Base-by-base conservation (phyloP, 352 stramenopile genomes). In the Phytophthora pluvialis region DNA sequence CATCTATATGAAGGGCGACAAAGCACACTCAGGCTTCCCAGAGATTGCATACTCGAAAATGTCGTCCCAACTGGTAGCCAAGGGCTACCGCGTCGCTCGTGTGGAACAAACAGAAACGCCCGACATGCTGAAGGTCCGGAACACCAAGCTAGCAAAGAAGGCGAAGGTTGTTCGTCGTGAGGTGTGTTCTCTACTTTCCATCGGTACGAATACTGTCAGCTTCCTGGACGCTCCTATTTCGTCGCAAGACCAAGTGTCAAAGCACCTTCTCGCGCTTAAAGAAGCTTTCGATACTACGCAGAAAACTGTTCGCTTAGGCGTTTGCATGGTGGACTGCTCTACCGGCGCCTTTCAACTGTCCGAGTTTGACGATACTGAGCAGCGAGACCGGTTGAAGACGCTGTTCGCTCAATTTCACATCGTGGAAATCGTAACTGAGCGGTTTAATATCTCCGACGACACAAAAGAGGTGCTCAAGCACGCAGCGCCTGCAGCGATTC, bases 31-130 rank as follows among this genome's bases (percentile, higher is more conserved):
- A 1, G 98, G 98, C 4, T 99, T 99, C 72, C 98, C 98, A 3
- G 98, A 99, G 75, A 97, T 97, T 12, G 96, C 94, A 16, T 99
- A 99, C 74, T 97, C 92, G 4, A 98, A 98, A 60, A 98, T 99
- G 72, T 97, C 95, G 13, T 90, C 93, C 4, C 90, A 94, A 47
- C 75, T 99, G 33, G 95, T 99, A 9, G 79, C 83, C 5, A 97
- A 97, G 56, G 97, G 98, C 12, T 99, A 99, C 67, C 94, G 97
- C 28, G 97, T 99, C 31, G 97, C 97, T 13, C 94, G 98, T 35
- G 96, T 99, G 7, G 98, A 99, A 82, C 98, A 99, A 77, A 99
- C 97, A 0, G 98, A 99, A 83, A 99, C 97, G 0, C 98, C 98
- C 7, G 97, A 99, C 16, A 94, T 94, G 85, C 75, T 99, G 44